A percentile compares a stretch with the other conserved stretches of the same genome.
Evolutionary conservation across 306 rosid genomes (phyloP).

Genomic region (Quercus glauca): DNA sequence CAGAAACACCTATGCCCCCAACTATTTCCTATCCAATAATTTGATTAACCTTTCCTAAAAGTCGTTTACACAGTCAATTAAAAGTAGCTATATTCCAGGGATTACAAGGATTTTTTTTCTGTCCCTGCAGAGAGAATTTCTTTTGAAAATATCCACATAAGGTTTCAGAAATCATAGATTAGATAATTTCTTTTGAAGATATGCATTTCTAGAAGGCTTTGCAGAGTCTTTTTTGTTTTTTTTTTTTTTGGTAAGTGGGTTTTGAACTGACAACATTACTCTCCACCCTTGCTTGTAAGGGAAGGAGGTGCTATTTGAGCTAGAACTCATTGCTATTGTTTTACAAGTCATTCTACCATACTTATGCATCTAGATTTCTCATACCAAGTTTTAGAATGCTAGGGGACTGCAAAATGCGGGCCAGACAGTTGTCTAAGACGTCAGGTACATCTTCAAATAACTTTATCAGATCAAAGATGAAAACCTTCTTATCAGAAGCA

Average conservation of each 20-base stretch:
- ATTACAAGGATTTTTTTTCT: neutral
- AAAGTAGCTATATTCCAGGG: no score
- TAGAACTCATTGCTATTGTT: conserved; percentile 8
- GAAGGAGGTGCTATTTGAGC: neutral
- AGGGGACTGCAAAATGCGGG: conserved; percentile 74
- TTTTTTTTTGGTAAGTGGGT: no score
- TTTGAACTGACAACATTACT: no score
- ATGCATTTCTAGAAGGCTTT: neutral
- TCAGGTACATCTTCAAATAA: conserved; percentile 63
- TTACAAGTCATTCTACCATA: neutral
- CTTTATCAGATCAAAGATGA: conserved; percentile 80
- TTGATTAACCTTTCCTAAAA: neutral
- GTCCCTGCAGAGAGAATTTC: neutral
- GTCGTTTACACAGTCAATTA: neutral
- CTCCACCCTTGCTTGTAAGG: no score
- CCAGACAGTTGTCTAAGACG: conserved; percentile 54
- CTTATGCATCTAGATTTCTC: conserved; percentile 21
- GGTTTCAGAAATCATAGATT: neutral
- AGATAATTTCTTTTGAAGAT: neutral
- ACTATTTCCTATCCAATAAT: neutral
- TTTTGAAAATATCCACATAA: neutral
- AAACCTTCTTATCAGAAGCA: conserved; percentile 72
- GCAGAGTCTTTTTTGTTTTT: neutral
- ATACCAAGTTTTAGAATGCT: conserved; percentile 88
- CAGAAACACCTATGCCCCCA: neutral